Evolutionary conservation across 306 rosid genomes (phyloP).

Genomic region (Cicer arietinum): DNA sequence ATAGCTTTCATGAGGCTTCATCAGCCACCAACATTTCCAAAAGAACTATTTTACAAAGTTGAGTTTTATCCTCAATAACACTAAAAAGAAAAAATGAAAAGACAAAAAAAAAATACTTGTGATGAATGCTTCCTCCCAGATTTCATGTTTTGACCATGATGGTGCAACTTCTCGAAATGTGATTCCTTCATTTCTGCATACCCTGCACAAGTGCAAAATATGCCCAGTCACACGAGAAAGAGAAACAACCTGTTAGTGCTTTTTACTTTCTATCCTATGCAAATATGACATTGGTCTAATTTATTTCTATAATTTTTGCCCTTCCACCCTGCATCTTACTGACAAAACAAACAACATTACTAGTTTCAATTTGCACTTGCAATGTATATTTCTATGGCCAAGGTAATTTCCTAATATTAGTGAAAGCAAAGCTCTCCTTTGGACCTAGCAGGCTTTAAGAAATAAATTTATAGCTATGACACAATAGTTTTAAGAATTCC

Average conservation of each 20-base stretch:
- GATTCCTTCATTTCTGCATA: slow-evolving; percentile 75
- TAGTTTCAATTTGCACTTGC: slow-evolving; percentile 35
- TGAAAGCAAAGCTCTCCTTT: slow-evolving; percentile 29
- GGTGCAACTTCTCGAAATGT: slow-evolving; percentile 85
- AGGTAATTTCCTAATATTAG: slow-evolving; percentile 19
- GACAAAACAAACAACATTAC: slow-evolving; percentile 25
- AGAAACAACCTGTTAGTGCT: slow-evolving; percentile 28
- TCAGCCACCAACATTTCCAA: slow-evolving; percentile 33
- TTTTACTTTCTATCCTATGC: slow-evolving; percentile 26
- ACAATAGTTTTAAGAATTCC: slow-evolving; percentile 1
- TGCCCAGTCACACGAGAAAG: slow-evolving; percentile 29
- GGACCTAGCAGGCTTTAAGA: slow-evolving; percentile 25
- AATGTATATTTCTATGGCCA: slow-evolving; percentile 1
- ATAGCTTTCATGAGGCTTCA: slow-evolving; percentile 21
- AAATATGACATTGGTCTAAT: slow-evolving; percentile 5
- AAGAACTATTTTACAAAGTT: slow-evolving; percentile 21
- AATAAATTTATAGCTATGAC: slow-evolving; percentile 29
- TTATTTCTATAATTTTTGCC: slow-evolving; percentile 7
- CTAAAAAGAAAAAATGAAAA: slow-evolving; percentile 27
- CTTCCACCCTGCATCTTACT: slow-evolving; percentile 29
- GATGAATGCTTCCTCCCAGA: slow-evolving; percentile 89
- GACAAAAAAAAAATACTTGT: slow-evolving; percentile 63
- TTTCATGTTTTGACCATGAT: slow-evolving; percentile 70
- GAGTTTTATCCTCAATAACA: slow-evolving; percentile 33
- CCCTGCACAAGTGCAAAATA: slow-evolving; percentile 50